A percentile compares a stretch with the other conserved stretches of the same genome.
Conservation (phyloP, 2,329 filamentous ascomycete species). For the Fonsecaea nubica region DNA sequence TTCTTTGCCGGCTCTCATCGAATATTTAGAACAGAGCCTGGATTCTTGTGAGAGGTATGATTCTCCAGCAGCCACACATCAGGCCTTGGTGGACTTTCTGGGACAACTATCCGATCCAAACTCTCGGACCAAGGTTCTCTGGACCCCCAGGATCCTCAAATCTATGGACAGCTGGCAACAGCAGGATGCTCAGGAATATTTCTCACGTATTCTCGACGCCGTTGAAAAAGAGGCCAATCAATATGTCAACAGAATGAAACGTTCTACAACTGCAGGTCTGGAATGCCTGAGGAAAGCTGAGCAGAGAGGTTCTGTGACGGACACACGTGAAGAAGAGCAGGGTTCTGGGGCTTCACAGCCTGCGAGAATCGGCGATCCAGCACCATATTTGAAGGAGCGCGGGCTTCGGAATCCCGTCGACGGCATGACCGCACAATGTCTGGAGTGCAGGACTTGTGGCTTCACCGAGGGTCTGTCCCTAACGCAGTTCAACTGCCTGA, state of each 20-base stretch:
- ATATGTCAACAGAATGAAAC: slow-evolving; percentile 27
- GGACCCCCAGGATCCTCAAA: slow-evolving; percentile 81
- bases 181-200: slow-evolving; percentile 98
- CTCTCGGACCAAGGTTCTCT: slow-evolving; percentile 61
- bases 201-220: slow-evolving; percentile 84
- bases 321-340: background rate
- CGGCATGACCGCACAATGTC: slow-evolving; percentile 83
- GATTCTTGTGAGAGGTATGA: slow-evolving; percentile 38
- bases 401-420: slow-evolving; percentile 78
- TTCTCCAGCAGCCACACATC: slow-evolving; percentile 51
- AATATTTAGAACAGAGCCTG: slow-evolving; percentile 48
- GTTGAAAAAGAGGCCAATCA: slow-evolving; percentile 76
- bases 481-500: slow-evolving; percentile 93
- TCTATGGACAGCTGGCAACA: slow-evolving; percentile 95
- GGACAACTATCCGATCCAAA: slow-evolving; percentile 68
- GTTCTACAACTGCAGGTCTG: slow-evolving; percentile 31
- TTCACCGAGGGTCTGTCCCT: slow-evolving; percentile 87
- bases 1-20: slow-evolving; percentile 72
- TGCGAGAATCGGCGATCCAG: background rate
- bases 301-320: background rate
- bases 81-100: slow-evolving; percentile 70
- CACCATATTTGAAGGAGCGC: slow-evolving; percentile 29
- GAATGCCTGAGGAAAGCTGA: slow-evolving; percentile 26
- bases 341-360: background rate
- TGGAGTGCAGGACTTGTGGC: slow-evolving; percentile 84